A percentile compares a stretch with the other conserved stretches of the same genome.
phyloP scores from a whole-genome alignment of 176 grass and related monocot species.

The Poa pratensis region DNA sequence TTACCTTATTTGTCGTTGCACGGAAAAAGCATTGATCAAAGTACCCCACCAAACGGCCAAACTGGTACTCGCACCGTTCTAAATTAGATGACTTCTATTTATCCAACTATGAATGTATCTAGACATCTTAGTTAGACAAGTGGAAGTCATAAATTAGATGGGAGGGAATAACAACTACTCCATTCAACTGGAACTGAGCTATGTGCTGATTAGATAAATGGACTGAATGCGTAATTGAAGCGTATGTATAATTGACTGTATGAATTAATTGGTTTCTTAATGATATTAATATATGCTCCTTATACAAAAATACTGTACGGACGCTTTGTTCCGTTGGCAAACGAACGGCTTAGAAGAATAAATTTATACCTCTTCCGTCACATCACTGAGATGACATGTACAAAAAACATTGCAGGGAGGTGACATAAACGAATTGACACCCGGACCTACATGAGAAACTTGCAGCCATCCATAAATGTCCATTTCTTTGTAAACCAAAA shows the following conservation, averaged over 20 bases:
- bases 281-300: too few relatives aligned
- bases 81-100: too few relatives aligned
- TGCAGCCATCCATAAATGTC: not conserved
- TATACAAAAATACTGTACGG: too few relatives aligned
- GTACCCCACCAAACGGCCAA: not conserved
- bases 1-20: not conserved
- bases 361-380: not conserved
- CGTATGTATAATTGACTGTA: too few relatives aligned
- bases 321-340: not conserved
- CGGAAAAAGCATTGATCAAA: not conserved
- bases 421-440: not conserved
- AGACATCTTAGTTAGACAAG: too few relatives aligned
- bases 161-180: too few relatives aligned
- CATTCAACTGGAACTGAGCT: too few relatives aligned
- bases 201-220: too few relatives aligned
- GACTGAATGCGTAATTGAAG: not conserved
- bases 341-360: not conserved
- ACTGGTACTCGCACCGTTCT: too few relatives aligned
- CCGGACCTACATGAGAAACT: not conserved
- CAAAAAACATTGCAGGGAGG: not conserved
- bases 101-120: too few relatives aligned
- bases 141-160: too few relatives aligned
- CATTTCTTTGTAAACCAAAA: constrained; percentile 19
- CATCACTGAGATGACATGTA: constrained; percentile 4
- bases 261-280: too few relatives aligned